A percentile compares a stretch with the other conserved stretches of the same genome.
phyloP scores from a whole-genome alignment of 2,329 filamentous ascomycete genomes.

The Microsporum audouinii region DNA sequence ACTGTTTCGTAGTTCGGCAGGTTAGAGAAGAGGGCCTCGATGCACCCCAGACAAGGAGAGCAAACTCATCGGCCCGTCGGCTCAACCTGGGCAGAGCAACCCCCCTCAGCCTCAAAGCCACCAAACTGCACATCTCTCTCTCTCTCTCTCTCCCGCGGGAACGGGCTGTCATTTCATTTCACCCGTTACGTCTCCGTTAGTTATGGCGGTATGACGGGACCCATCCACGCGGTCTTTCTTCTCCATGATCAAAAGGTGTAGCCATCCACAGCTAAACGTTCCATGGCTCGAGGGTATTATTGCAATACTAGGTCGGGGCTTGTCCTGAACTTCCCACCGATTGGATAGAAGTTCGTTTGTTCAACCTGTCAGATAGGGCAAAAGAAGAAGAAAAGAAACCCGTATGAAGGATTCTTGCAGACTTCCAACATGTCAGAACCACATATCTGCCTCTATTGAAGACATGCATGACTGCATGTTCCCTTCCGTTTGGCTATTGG shows the following conservation, averaged over 20 bases:
- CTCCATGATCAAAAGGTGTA: too few relatives aligned
- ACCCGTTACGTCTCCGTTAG: too few relatives aligned
- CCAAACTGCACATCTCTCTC: neutral
- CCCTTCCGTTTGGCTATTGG: neutral
- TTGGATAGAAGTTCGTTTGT: neutral
- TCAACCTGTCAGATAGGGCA: neutral
- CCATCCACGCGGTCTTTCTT: too few relatives aligned
- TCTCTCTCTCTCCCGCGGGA: neutral
- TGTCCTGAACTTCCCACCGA: neutral
- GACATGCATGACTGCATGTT: neutral
- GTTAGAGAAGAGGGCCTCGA: neutral
- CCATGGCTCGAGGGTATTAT: too few relatives aligned
- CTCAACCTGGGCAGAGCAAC: neutral
- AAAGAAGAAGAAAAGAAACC: neutral
- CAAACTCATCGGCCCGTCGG: neutral
- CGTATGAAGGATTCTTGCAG: neutral
- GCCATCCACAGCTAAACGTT: too few relatives aligned
- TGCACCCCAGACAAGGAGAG: neutral
- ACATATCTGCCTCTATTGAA: neutral
- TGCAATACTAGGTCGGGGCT: neutral
- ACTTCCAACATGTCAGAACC: constrained; percentile 2
- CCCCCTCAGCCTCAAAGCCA: neutral
- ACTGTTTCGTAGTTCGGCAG: neutral
- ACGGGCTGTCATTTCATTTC: neutral
- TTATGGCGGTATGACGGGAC: too few relatives aligned